phyloP scores from a whole-genome alignment of 148 eudicot species.

The Camellia granthamiana region DNA sequence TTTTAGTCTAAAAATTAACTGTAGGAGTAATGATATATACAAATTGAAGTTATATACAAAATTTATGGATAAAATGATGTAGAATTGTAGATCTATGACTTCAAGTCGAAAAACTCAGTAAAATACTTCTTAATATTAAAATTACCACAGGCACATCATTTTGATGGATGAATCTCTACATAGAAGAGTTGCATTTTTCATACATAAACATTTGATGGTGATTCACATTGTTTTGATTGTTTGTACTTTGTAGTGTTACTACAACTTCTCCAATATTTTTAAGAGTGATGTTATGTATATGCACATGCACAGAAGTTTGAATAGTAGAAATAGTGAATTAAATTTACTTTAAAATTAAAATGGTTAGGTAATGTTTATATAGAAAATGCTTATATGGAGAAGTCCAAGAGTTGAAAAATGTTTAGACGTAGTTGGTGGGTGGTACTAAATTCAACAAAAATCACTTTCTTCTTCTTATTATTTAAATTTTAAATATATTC shows the following conservation, averaged over 20 bases:
- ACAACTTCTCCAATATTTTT: not conserved
- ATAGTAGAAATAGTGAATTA: not conserved
- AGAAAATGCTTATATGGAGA: constrained; percentile 8
- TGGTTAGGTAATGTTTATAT: not conserved
- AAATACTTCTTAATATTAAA: too few relatives aligned
- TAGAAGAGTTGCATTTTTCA: too few relatives aligned
- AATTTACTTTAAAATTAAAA: not conserved
- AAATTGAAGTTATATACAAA: not conserved
- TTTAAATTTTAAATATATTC: too few relatives aligned
- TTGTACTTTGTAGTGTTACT: not conserved
- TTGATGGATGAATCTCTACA: too few relatives aligned
- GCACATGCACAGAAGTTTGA: not conserved
- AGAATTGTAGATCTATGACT: too few relatives aligned
- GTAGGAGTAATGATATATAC: not conserved
- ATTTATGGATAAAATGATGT: too few relatives aligned
- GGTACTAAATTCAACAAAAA: constrained; percentile 11
- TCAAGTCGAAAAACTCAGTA: too few relatives aligned
- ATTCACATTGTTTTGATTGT: too few relatives aligned
- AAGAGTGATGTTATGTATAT: not conserved
- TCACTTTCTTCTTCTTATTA: not conserved
- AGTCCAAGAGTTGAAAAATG: constrained; percentile 19
- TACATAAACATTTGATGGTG: too few relatives aligned
- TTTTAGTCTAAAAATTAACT: too few relatives aligned
- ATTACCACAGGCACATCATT: too few relatives aligned
- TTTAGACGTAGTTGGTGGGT: constrained; percentile 14